Evolutionary conservation across 2,329 filamentous ascomycete genomes (phyloP).

Genomic region (Alternaria burnsii): DNA sequence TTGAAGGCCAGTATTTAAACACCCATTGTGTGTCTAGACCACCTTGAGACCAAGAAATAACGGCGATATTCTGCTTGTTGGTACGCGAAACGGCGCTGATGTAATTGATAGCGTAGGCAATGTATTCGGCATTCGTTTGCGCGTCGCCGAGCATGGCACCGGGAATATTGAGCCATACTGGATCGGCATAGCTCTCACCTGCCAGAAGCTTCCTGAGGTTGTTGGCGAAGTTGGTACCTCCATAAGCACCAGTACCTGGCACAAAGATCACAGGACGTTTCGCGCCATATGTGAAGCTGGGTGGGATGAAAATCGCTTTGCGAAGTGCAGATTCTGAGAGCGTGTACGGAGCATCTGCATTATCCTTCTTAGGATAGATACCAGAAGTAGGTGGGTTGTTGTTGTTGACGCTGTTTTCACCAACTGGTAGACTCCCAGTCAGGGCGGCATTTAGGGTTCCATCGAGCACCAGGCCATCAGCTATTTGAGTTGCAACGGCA

Average conservation of each 20-base stretch:
- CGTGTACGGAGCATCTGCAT: conserved; percentile 59
- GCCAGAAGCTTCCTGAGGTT: conserved; percentile 62
- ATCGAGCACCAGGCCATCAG: conserved; percentile 28
- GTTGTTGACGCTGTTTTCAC: conserved; percentile 36
- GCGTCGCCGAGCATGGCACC: conserved; percentile 57
- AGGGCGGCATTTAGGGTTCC: conserved; percentile 24
- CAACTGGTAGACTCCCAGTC: conserved; percentile 22
- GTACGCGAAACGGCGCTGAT: conserved; percentile 48
- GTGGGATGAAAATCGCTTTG: conserved; percentile 62
- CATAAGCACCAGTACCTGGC: conserved; percentile 62
- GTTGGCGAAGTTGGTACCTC: conserved; percentile 55
- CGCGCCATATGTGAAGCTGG: conserved; percentile 54
- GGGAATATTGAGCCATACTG: conserved; percentile 66
- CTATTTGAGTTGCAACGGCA: conserved; percentile 33
- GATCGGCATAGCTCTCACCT: conserved; percentile 32
- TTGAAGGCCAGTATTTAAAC: conserved; percentile 66
- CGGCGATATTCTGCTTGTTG: conserved; percentile 13
- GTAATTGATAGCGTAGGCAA: conserved; percentile 68
- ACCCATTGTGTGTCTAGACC: conserved; percentile 65
- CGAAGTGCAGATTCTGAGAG: conserved; percentile 58
- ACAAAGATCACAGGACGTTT: conserved; percentile 62
- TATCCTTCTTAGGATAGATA: conserved; percentile 52
- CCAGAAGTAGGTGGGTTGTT: conserved; percentile 26
- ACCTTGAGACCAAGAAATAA: conserved; percentile 63
- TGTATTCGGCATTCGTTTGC: conserved; percentile 63